These are phyloP conservation scores for Citrullus colocynthis DNA, from an alignment of 306 rosid genomes.

Conservation along the genomic window DNA sequence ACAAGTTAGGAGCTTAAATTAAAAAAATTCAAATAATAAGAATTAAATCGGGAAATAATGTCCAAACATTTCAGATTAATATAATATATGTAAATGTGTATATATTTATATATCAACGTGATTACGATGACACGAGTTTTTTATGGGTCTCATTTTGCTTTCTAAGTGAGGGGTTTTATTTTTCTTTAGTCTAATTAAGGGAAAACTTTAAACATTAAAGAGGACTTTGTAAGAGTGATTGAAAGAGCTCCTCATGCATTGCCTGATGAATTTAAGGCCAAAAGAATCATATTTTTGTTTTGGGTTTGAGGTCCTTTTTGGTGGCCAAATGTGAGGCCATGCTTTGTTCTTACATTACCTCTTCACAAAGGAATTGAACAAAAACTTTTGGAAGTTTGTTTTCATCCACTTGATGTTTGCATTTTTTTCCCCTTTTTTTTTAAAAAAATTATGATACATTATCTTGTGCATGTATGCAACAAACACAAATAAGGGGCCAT, in stretches of 20 bases:
- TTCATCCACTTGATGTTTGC: constrained; percentile 1
- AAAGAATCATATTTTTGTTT: background rate
- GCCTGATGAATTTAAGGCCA: background rate
- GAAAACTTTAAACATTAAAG: background rate
- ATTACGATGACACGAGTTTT: background rate
- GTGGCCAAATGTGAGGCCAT: constrained; percentile 10
- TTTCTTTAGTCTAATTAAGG: background rate
- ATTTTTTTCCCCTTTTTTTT: background rate
- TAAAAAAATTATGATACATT: background rate
- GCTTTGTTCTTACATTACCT: constrained; percentile 5
- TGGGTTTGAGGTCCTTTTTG: constrained; percentile 1
- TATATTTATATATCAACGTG: background rate
- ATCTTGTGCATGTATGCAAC: background rate
- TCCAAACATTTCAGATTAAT: background rate
- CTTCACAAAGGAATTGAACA: background rate
- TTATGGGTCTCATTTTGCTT: background rate
- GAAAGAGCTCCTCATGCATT: background rate
- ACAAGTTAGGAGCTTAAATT: background rate
- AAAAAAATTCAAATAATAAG: no score
- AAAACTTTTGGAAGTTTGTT: background rate
- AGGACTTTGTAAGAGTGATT: background rate
- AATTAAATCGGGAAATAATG: background rate
- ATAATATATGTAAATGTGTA: no score
- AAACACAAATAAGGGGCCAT: background rate
- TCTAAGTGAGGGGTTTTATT: background rate